Base-by-base conservation (phyloP, 495 filamentous ascomycete species). In the Talaromyces ruber region DNA sequence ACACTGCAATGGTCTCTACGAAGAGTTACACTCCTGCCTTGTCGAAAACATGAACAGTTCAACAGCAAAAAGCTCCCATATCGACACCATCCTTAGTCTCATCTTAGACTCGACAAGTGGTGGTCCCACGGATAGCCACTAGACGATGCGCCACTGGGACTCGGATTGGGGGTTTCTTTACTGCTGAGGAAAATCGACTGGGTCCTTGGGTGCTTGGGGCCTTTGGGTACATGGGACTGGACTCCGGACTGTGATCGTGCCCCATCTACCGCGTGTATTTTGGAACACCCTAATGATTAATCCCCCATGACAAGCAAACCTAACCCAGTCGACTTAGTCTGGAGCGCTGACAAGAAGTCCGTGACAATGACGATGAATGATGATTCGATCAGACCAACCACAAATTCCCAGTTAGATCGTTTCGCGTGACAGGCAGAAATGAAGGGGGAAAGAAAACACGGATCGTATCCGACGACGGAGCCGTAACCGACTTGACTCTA, bases 291-390 rank as follows among this genome's bases (percentile, higher is more conserved):
- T 54, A 54, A n/a, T n/a, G n/a, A n/a, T n/a, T n/a, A n/a, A 54
- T 54, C 51, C 51, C 51, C 51, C 51, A n/a, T 53, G 51, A 54
- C 51, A 54, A 54, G 51, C 51, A 28, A 54, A 54, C 51, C 26
- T 54, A 26, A 54, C 51, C 51, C 12, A 52, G 7, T 25, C 16
- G 26, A 54, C 21, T 26, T 54, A 54, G 51, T n/a, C 26, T 54
- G 51, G 24, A 21, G 24, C 18, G 18, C 4, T 52, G 47, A 25
- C 22, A n/a, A 25, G 21, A 21, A 28, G 51, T 54, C 47, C 47
- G 24, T 26, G 51, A 26, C 51, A 24, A 54, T 54, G 51, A 54
- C 26, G 51, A 25, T 26, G 26, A 16, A 54, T 54, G 51, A 54
- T 25, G 22, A 54, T 54, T 54, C 51, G 51, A 54, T 54, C 24